Conservation (phyloP, 176 grass and related monocot genomes). For the Cenchrus americanus region DNA sequence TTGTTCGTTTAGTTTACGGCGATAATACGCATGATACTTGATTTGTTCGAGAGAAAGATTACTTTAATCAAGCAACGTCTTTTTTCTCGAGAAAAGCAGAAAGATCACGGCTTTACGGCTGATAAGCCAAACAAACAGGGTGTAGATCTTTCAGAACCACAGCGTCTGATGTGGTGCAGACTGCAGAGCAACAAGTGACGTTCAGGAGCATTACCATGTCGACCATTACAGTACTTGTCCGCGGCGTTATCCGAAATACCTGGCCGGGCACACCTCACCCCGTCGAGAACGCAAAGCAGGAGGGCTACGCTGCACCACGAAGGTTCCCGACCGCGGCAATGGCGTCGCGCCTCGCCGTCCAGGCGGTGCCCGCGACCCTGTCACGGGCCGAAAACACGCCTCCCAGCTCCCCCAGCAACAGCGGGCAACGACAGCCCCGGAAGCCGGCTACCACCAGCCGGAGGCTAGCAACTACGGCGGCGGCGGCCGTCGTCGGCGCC, state of each 20-base stretch:
- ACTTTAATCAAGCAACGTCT: no score
- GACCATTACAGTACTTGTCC: background rate
- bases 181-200: no score
- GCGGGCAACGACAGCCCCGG: background rate
- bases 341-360: constrained; percentile 48
- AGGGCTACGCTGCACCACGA: background rate
- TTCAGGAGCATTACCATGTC: no score
- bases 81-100: no score
- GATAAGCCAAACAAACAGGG: no score
- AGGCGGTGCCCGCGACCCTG: constrained; percentile 24
- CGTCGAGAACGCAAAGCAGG: background rate
- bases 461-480: constrained; percentile 17
- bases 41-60: no score
- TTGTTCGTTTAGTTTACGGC: no score
- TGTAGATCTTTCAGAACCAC: no score
- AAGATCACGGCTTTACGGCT: no score
- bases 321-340: constrained; percentile 39
- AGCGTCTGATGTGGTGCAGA: no score
- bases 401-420: background rate
- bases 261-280: constrained; percentile 21
- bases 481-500: constrained; percentile 21
- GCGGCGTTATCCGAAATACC: constrained; percentile 49
- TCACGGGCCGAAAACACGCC: constrained; percentile 11
- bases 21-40: no score
- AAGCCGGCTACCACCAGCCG: constrained; percentile 32